Evolutionary conservation across 257 asterid species (phyloP).

Genomic region (Plantago major): DNA sequence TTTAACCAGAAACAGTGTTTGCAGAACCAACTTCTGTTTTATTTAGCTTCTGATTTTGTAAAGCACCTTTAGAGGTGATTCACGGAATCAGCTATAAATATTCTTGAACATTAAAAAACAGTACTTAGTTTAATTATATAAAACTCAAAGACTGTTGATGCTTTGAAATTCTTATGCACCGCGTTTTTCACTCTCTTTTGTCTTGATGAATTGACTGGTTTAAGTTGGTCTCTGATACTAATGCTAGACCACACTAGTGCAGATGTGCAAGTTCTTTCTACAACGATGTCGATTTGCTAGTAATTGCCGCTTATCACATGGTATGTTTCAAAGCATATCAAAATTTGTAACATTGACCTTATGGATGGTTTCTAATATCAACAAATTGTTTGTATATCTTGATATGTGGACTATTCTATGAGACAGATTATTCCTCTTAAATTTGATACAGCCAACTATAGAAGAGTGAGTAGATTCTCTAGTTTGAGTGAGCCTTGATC

Average conservation of each 20-base stretch:
- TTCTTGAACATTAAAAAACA: too few species aligned
- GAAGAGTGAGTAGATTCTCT: conserved; percentile 9
- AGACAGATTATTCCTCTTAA: conserved; percentile 10
- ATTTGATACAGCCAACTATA: conserved; percentile 11
- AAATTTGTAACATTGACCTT: conserved; percentile 22
- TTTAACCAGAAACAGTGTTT: too few species aligned
- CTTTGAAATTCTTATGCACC: conserved; percentile 16
- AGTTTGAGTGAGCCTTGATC: conserved; percentile 1
- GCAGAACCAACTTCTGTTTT: too few species aligned
- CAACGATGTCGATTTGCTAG: conserved; percentile 98
- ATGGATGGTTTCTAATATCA: conserved; percentile 21
- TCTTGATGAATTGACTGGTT: conserved; percentile 30
- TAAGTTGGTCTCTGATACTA: conserved; percentile 50
- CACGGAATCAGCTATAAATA: too few species aligned
- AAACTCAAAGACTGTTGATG: neutral
- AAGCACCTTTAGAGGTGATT: too few species aligned
- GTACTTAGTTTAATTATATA: too few species aligned
- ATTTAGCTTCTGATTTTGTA: too few species aligned
- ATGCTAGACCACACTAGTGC: conserved; percentile 84
- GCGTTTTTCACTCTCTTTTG: conserved; percentile 16
- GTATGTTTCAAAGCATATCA: conserved; percentile 59
- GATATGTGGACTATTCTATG: conserved; percentile 14
- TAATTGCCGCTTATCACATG: conserved; percentile 99
- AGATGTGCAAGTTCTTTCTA: conserved; percentile 99
- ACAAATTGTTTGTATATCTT: conserved; percentile 4